Percentiles rank a stretch among this genome's conserved stretches.
These are phyloP conservation scores for Kockiozyma suomiensis DNA, from an alignment of 805 yeast species.

Conservation along the genomic window DNA sequence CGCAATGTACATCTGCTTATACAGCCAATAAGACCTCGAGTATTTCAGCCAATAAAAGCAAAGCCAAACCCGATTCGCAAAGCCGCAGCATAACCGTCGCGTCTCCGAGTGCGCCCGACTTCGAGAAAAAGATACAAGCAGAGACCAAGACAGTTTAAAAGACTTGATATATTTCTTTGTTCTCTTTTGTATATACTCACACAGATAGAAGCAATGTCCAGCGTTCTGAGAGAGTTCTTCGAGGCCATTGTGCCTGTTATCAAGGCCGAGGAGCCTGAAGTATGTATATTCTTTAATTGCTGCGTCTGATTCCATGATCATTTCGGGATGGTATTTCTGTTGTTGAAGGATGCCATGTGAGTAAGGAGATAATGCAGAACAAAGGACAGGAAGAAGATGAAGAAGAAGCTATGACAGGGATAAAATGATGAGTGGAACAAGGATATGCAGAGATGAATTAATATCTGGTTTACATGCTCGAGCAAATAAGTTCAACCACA, in stretches of 20 bases:
- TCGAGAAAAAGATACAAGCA: too few species aligned
- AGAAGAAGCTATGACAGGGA: too few species aligned
- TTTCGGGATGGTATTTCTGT: not conserved
- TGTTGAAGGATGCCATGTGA: too few species aligned
- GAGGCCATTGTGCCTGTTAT: conserved; percentile 32
- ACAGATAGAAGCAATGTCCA: not conserved
- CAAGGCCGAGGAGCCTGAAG: conserved; percentile 35
- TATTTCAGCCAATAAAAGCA: not conserved
- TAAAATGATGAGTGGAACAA: too few species aligned
- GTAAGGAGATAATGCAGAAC: not conserved
- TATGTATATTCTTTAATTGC: not conserved
- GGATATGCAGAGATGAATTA: too few species aligned
- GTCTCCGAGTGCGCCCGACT: not conserved
- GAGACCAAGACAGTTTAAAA: not conserved
- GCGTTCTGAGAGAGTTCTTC: conserved; percentile 21
- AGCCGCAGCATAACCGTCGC: conserved; percentile 6
- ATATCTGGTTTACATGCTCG: too few species aligned
- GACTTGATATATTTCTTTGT: too few species aligned
- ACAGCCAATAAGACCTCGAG: not conserved
- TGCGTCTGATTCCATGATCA: too few species aligned
- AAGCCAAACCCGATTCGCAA: not conserved
- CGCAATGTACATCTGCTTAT: not conserved
- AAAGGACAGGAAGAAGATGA: not conserved
- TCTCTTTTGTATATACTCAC: not conserved
- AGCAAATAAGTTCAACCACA: too few species aligned